Base-by-base conservation (phyloP, 1,139 yeast species). In the Candida frijolesensis region DNA sequence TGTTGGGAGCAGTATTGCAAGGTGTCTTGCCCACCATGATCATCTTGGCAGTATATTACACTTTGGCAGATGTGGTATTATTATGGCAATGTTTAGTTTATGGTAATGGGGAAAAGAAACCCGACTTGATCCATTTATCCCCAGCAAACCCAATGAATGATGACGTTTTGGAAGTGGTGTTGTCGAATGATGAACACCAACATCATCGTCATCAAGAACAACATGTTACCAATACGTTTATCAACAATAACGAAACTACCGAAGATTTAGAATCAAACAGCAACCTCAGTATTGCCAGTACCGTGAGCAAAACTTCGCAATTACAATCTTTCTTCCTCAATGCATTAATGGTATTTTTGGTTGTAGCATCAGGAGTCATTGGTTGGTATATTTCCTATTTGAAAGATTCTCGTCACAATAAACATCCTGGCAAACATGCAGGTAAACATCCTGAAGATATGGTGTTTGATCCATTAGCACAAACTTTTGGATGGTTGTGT, bases 1-100 rank as follows among this genome's bases (percentile, higher is more conserved):
- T 91, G 5, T 72, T 92, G 39, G 98, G 98, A 7, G 91, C 96
- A 1, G 75, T 90, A 7, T 67, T 91, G 55, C 97, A 92, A 69
- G 90, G 91, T 9, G 92, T 92, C 2, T 76, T 92, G 54, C 96
- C 96, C 30, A 92, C 98, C 1, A 92, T 92, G 97, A 85, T 86
- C 55, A 82, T 92, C 7, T 77, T 94, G 55, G 97, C 98, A 3
- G 79, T 92, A 0, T 94, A 92, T 68, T 94, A 94, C 66, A 91
- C 98, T 0, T 68, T 88, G 32, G 98, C 98, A 0, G 99, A 94
- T 70, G 69, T 91, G 6, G 87, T 91, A 2, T 76, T 92, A 51
- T 76, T 91, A 45, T 77, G 85, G 70, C 98, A 92, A 67, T 89
- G 96, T 60, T 72, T 89, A 48, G 80, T 81, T 49, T 92, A 92